phyloP scores from a whole-genome alignment of 2,329 filamentous ascomycete species.

The Chaetomium sp. region DNA sequence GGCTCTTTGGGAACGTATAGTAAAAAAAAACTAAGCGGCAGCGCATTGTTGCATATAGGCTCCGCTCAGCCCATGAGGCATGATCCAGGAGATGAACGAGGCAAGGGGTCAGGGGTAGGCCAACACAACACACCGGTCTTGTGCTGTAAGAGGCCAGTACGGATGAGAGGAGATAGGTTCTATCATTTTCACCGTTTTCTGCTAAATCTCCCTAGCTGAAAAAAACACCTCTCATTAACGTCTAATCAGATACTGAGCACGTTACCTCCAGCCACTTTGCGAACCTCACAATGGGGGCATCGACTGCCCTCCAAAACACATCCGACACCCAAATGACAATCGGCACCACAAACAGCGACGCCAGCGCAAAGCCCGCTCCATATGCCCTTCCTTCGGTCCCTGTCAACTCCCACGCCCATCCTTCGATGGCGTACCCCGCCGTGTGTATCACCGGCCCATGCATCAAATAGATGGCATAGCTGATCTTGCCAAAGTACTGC shows the following conservation, averaged over 20 bases:
- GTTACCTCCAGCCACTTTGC: constrained; percentile 57
- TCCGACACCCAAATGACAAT: constrained; percentile 58
- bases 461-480: constrained; percentile 63
- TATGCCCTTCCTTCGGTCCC: constrained; percentile 50
- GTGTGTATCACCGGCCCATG: constrained; percentile 60
- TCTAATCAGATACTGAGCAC: constrained; percentile 37
- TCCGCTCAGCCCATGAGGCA: background rate
- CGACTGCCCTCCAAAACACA: constrained; percentile 58
- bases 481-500: constrained; percentile 63
- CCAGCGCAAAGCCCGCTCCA: constrained; percentile 50
- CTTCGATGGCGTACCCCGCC: constrained; percentile 55
- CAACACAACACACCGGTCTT: background rate
- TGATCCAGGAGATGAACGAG: background rate
- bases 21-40: background rate
- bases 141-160: background rate
- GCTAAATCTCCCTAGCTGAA: background rate
- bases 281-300: constrained; percentile 58
- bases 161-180: background rate
- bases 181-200: background rate
- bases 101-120: too few species aligned
- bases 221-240: background rate
- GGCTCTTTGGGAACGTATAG: too few species aligned
- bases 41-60: background rate
- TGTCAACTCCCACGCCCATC: constrained; percentile 51
- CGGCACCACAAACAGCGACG: constrained; percentile 52